phyloP scores from a whole-genome alignment of 257 asterid genomes.

The Nicotiana otophora region DNA sequence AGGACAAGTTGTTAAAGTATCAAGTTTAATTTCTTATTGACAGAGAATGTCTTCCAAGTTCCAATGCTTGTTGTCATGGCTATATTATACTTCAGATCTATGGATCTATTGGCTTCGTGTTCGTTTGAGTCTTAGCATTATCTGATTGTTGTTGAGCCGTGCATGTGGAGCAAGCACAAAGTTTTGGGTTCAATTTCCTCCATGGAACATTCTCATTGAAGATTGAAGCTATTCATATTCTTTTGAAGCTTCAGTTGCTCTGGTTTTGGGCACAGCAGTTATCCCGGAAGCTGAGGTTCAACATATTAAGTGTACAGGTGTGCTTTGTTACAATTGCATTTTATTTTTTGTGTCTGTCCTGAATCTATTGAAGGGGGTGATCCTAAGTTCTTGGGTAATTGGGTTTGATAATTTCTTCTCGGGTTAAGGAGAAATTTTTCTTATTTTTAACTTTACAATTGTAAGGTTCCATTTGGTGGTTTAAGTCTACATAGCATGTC shows the following conservation, averaged over 20 bases:
- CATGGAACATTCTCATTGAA: not conserved
- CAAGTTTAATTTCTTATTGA: constrained; percentile 29
- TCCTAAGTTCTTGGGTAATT: not conserved
- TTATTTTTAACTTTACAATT: not conserved
- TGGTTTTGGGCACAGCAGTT: not conserved
- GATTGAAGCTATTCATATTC: constrained; percentile 19
- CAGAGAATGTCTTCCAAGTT: constrained; percentile 4
- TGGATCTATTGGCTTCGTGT: constrained; percentile 10
- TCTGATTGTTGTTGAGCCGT: constrained; percentile 14
- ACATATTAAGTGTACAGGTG: constrained; percentile 27
- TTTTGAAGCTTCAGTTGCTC: not conserved
- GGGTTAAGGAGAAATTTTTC: constrained; percentile 9
- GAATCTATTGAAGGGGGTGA: not conserved
- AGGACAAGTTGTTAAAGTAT: constrained; percentile 56
- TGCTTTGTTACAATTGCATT: constrained; percentile 8
- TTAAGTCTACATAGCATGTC: not conserved
- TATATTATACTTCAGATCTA: constrained; percentile 1
- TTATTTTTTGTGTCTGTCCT: constrained; percentile 12
- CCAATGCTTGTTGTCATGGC: constrained; percentile 4
- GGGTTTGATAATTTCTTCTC: constrained; percentile 8
- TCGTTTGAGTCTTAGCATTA: constrained; percentile 9
- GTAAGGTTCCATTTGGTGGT: constrained; percentile 9
- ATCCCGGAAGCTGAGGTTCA: constrained; percentile 6
- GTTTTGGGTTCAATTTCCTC: constrained; percentile 7
- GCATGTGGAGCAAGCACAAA: not conserved